Base-by-base conservation (phyloP, 2,329 filamentous ascomycete genomes). In the Ceratocystiopsis brevicomis region DNA sequence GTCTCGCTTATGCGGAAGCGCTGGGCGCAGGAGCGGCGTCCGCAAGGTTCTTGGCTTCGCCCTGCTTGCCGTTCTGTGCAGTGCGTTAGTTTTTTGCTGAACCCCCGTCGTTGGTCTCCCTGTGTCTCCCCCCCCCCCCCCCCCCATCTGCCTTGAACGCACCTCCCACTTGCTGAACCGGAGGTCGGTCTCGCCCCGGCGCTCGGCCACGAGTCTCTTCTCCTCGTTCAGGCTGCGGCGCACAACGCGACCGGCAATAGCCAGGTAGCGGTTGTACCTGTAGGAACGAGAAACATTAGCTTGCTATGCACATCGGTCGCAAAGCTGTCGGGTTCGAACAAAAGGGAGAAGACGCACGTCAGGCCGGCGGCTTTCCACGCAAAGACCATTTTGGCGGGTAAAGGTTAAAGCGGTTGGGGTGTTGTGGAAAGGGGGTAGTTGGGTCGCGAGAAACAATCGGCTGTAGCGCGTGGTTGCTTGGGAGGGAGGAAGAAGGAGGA, bases 261-360 rank as follows among this genome's bases (percentile, higher is more conserved):
- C 78, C 62, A 98, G 79, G 79, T 95, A 96, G 71, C 87, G 90
- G 81, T 98, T 98, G 84, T 98, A 98, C 70, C 90, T 98, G 63
- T 46, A 16, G 3, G 30, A 37, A 37, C 19, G 32, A 37, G 32
- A 49, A 36, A 44, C 43, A 41, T 43, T 18, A 43, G 41, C 19
- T 35, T 6, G n/a, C 37, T 16, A n/a, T 18, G 14, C 30, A 15
- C 25, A 9, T 11, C 25, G 25, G 25, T 30, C 25, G 25, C 25
- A 30, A 10, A 6, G 6, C 25, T 2, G 6, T 30, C 25, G 25
- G 25, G 6, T 8, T 30, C 25, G 25, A 9, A 30, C 10, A 11
- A 9, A 11, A 30, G 25, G 10, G 8, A 30, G 10, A 11, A 30
- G 25, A 73, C 84, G 65, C 81, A 94, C 87, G 79, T 92, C 62